Evolutionary conservation across 306 rosid species (phyloP), one percentile per base, ranked within the genome.

Genomic region (Vigna angularis): DNA sequence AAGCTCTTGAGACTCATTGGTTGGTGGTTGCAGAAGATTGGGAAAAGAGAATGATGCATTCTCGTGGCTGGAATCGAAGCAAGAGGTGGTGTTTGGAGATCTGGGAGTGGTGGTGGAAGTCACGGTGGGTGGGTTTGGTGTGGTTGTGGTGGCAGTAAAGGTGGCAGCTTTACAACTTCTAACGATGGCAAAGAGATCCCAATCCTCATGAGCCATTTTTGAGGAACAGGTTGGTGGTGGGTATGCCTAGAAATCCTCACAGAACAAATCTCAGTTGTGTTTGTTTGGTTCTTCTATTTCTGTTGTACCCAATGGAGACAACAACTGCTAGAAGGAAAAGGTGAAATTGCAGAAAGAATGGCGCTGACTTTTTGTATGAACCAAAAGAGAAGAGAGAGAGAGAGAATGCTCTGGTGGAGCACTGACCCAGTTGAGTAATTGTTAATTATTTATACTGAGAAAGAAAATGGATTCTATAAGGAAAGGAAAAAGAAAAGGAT

Each of bases 161-260:
- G 74, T 36, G 2, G 73, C 45, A 55, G 87, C 42, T 76, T 77
- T 85, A 82, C 88, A 91, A 45, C 96, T 81, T 47, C 96, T 64
- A 6, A 93, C 96, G 16, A 93, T 89, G 1, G 98, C 93, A 58
- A 78, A 70, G 40, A 93, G 98, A 87, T 91, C 97, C 92, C 96
- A 93, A 55, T 90, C 93, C 5, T 83, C 89, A 42, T 55, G 45
- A 2, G 80, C 84, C 90, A 87, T 89, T 71, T 28, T 28, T 48
- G 28, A 11, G 15, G 61, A 20, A 62, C 1, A n/a, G 44, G 16
- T 38, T 9, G n/a, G 12, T 58, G 40, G 15, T 36, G 53, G 75
- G 34, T 62, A 11, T 72, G 58, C 64, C 69, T 56, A 40, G 77
- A 77, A 73, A 48, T 49, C 70, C 72, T 55, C 48, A 22, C 51